A percentile compares a stretch with the other conserved stretches of the same genome.
Conservation (phyloP, 2,329 filamentous ascomycete species). For the Colletotrichum noveboracense region DNA sequence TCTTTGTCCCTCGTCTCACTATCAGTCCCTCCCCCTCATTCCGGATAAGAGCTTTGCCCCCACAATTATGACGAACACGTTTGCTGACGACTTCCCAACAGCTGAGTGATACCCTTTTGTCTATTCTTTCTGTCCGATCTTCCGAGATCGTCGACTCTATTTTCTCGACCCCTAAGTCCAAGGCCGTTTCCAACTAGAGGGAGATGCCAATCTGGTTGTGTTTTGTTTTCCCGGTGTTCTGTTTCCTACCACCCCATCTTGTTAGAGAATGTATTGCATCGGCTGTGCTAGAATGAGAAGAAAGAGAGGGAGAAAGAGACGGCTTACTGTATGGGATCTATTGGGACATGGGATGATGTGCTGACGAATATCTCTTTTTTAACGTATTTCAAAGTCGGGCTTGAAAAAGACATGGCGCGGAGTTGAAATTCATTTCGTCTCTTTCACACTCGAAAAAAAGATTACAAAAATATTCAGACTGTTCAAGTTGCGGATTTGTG, state of each 20-base stretch:
- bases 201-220: not conserved
- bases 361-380: not conserved
- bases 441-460: not conserved
- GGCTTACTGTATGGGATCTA: not conserved
- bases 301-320: not conserved
- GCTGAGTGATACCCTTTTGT: conserved; percentile 83
- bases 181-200: conserved; percentile 17
- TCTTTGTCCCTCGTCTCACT: not conserved
- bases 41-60: not conserved
- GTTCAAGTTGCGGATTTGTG: not conserved
- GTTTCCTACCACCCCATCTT: not conserved
- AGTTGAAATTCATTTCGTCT: conserved; percentile 2
- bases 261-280: not conserved
- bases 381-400: not conserved
- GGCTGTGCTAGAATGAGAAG: not conserved
- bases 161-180: conserved; percentile 47
- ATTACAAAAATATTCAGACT: not conserved
- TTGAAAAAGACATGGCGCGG: conserved; percentile 20
- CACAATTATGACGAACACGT: not conserved
- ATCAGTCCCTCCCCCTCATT: not conserved
- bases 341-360: not conserved
- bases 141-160: conserved; percentile 81
- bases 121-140: conserved; percentile 76
- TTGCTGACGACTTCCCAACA: conserved; percentile 36
- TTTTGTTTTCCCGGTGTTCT: not conserved